Evolutionary conservation across 2,329 filamentous ascomycete species (phyloP).

Genomic region (Rhynchosporium agropyri): DNA sequence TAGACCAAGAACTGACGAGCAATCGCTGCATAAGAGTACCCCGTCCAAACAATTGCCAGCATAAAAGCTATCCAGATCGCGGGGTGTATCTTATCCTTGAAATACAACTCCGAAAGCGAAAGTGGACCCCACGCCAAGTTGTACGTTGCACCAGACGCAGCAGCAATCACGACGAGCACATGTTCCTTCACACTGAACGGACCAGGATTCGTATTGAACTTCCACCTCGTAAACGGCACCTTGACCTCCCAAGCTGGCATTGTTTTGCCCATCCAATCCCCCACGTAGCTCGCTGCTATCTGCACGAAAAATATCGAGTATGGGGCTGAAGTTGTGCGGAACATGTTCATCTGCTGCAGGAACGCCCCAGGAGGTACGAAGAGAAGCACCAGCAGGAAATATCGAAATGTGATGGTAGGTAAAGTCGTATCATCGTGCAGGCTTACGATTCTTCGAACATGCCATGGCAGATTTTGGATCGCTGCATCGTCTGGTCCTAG

Average conservation of each 20-base stretch:
- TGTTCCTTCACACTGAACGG: conserved; percentile 40
- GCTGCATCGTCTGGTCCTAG: conserved; percentile 49
- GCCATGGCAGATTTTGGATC: conserved; percentile 55
- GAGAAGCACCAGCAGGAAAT: conserved; percentile 56
- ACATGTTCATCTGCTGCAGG: conserved; percentile 58
- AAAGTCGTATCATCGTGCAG: conserved; percentile 58
- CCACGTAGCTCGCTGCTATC: conserved; percentile 52
- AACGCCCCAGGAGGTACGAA: conserved; percentile 61
- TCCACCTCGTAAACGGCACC: conserved; percentile 46
- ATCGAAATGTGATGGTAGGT: conserved; percentile 61
- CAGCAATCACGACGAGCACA: conserved; percentile 47
- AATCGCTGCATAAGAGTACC: conserved; percentile 61
- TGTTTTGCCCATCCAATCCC: conserved; percentile 47
- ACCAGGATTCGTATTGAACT: conserved; percentile 44
- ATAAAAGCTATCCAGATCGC: conserved; percentile 62
- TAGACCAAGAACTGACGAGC: conserved; percentile 60
- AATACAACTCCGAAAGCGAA: conserved; percentile 59
- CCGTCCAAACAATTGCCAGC: conserved; percentile 59
- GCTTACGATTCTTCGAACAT: conserved; percentile 59
- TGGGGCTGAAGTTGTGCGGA: conserved; percentile 54
- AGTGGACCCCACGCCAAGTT: conserved; percentile 56
- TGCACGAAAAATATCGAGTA: conserved; percentile 67
- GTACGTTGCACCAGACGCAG: conserved; percentile 55
- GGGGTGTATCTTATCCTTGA: conserved; percentile 54
- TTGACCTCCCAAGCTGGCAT: conserved; percentile 52